Base-by-base conservation (phyloP, 2,329 filamentous ascomycete species). In the Penicillium fuscoglaucum region DNA sequence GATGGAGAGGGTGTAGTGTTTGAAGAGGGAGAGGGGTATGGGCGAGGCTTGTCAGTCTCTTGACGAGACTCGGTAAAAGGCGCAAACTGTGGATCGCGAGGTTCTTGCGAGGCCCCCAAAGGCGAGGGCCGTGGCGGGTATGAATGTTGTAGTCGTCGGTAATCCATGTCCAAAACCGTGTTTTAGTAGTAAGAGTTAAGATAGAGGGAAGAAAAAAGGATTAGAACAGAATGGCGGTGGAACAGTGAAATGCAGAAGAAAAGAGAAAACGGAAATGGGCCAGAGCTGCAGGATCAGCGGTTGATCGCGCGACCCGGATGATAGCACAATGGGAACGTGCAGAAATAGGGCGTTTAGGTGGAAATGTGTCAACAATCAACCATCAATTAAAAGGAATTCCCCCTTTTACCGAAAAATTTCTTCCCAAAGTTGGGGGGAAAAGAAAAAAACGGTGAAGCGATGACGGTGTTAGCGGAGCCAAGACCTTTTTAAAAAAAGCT, bases 91-190 rank as follows among this genome's bases (percentile, higher is more conserved):
- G 67, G 61, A 55, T 72, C 64, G 24, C 67, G 69, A 60, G 70
- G 60, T 54, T 72, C 70, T 55, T 68, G 70, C n/a, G 71, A 63
- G 41, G 60, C 59, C 40, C 69, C 67, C 45, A 74, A 66, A 35
- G 70, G 66, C 19, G 70, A 71, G 15, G 71, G 69, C 50, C 72
- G 72, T 17, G 70, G 65, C 51, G 72, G 72, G 60, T 71, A 71
- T 21, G 65, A 67, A 19, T 67, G 68, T 41, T 69, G 63, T 37
- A 66, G 60, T 7, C 69, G 69, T 35, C 65, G 69, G 29, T 64
- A 66, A 41, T 72, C 69, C 70, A 72, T 72, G 21, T 21, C 35
- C 43, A 29, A 19, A 28, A 31, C 19, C 3, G 41, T 21, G 31
- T 43, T 56, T 58, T 52, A 50, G 49, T 40, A 33, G 53, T 24